Evolutionary conservation across 352 stramenopile genomes (phyloP).

Genomic region (Globisporangium polare): DNA sequence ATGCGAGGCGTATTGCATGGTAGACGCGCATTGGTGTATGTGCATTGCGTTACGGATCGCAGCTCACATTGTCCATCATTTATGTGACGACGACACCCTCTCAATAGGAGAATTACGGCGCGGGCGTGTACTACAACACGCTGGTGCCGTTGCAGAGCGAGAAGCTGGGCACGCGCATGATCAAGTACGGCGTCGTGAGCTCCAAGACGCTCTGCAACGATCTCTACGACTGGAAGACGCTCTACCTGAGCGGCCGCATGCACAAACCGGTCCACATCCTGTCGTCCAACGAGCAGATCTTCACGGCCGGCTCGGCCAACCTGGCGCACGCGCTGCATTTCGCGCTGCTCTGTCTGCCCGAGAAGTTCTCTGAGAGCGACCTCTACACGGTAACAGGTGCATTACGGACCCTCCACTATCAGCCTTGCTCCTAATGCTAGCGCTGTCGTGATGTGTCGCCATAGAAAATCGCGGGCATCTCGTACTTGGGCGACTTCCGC

Average conservation of each 20-base stretch:
- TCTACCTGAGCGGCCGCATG: conserved; percentile 87
- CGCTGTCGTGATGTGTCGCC: background rate
- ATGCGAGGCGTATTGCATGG: background rate
- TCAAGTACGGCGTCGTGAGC: conserved; percentile 90
- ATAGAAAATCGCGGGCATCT: conserved; percentile 87
- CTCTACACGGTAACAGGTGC: conserved; percentile 64
- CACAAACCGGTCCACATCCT: conserved; percentile 82
- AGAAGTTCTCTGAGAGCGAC: conserved; percentile 79
- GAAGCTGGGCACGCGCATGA: conserved; percentile 56
- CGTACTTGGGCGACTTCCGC: conserved; percentile 86
- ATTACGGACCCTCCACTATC: background rate
- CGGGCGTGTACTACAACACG: conserved; percentile 85
- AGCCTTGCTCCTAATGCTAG: background rate
- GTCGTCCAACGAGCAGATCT: conserved; percentile 38
- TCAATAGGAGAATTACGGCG: conserved; percentile 63
- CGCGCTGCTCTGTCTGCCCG: conserved; percentile 64
- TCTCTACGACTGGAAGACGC: conserved; percentile 71
- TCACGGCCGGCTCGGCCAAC: conserved; percentile 51
- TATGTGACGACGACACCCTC: background rate
- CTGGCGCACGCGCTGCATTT: conserved; percentile 73
- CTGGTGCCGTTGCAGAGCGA: conserved; percentile 60
- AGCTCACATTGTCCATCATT: background rate
- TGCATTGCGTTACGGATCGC: background rate
- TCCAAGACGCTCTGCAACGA: conserved; percentile 75
- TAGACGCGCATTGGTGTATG: background rate